Percentiles rank a stretch among this genome's conserved stretches.
phyloP scores from a whole-genome alignment of 768 basidiomycete species.

The Floccularia luteovirens region DNA sequence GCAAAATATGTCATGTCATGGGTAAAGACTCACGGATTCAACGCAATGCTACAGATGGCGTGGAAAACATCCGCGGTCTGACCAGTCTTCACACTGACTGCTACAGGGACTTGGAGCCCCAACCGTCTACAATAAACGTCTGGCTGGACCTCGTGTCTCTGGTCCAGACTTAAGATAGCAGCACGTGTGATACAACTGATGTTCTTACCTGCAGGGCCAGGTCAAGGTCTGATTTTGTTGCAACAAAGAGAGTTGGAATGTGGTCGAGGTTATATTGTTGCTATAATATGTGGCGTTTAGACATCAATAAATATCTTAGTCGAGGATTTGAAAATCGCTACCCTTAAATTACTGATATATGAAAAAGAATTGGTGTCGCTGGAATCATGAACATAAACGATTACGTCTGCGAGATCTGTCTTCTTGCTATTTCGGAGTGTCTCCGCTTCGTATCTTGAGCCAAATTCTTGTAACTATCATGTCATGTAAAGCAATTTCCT shows the following conservation, averaged over 20 bases:
- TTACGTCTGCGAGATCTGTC: conserved; percentile 87
- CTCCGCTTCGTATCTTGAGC: conserved; percentile 91
- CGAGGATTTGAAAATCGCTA: conserved; percentile 21
- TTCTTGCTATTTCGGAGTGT: conserved; percentile 85
- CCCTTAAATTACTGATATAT: conserved; percentile 93
- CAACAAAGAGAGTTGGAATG: conserved; percentile 93
- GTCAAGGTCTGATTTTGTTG: conserved; percentile 98
- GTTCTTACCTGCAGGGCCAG: conserved; percentile 88
- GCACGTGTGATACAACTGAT: conserved; percentile 4
- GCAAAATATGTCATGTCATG: conserved; percentile 12
- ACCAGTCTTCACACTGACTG: conserved; percentile 84
- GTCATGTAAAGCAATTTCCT: not conserved
- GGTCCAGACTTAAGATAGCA: conserved; percentile 1
- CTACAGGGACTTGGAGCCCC: conserved; percentile 87
- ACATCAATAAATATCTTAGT: conserved; percentile 9
- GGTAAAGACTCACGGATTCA: conserved; percentile 66
- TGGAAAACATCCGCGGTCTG: conserved; percentile 87
- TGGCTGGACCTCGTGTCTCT: conserved; percentile 98
- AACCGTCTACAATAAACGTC: conserved; percentile 92
- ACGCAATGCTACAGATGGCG: conserved; percentile 74
- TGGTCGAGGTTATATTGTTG: conserved; percentile 97
- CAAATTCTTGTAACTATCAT: conserved; percentile 89
- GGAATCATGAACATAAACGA: conserved; percentile 94
- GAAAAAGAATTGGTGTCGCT: conserved; percentile 99
- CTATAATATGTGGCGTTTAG: too few relatives aligned